Evolutionary conservation across 1,139 yeast species (phyloP), one percentile per base, ranked within the genome.

Genomic region (Kodamaea alishanica): DNA sequence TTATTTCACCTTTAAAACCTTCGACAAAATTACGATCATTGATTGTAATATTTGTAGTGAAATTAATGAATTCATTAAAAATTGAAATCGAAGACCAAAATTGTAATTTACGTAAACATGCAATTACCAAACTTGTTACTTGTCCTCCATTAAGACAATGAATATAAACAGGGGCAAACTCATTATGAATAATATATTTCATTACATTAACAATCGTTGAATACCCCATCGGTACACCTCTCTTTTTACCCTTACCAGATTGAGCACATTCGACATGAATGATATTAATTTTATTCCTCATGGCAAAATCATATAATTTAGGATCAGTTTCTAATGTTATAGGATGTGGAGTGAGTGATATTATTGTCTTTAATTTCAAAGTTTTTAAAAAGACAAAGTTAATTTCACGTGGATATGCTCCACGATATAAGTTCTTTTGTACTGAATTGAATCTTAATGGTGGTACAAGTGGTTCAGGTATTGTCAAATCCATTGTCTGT

Each of bases 101-200:
- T 30, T 88, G 86, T 27, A 86, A 65, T 52, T 86, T 86, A 26
- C 98, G 66, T 32, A 89, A 66, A 56, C 97, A 88, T 6, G 97
- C 97, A 28, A 90, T 75, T 2, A 88, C 78, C 36, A 92, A 67
- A 26, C 94, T 79, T 0, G 95, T 85, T 2, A 87, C 85, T 49
- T 88, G 92, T 6, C 95, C 89, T 0, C 97, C 97, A 55, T 87
- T 90, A 24, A 83, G 65, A 59, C 97, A 90, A 58, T 90, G 96
- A 4, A 92, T 61, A 56, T 85, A 90, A 7, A 85, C 68, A 1
- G 97, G 96, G 8, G 81, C 76, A 49, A 72, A 67, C 31, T 75
- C 73, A 27, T 69, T 65, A 53, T 84, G 80, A 11, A 84, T 70
- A 49, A 88, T 69, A 34, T 78, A 63, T 44, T 79, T 77, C 20